Evolutionary conservation across 768 basidiomycete species (phyloP).

Genomic region (Mycena crocata): DNA sequence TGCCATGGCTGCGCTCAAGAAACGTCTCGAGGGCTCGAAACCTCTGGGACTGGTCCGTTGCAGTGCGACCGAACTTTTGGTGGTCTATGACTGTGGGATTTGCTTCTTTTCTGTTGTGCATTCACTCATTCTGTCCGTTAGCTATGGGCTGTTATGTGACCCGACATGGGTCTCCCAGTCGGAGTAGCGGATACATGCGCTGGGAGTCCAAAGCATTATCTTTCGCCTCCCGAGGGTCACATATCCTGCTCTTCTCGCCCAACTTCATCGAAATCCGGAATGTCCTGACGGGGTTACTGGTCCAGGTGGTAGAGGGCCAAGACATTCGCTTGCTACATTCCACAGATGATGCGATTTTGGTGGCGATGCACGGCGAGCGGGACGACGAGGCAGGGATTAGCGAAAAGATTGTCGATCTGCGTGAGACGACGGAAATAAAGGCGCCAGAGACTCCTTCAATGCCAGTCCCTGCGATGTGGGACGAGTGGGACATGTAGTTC

Average conservation of each 20-base stretch:
- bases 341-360: conserved; percentile 63
- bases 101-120: not conserved
- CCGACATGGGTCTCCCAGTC: conserved; percentile 72
- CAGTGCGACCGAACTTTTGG: conserved; percentile 66
- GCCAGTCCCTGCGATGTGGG: conserved; percentile 62
- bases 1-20: conserved; percentile 65
- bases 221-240: conserved; percentile 69
- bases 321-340: conserved; percentile 76
- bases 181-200: conserved; percentile 71
- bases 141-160: conserved; percentile 84
- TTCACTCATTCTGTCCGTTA: conserved; percentile 40
- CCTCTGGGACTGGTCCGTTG: conserved; percentile 76
- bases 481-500: conserved; percentile 87
- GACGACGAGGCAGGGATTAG: conserved; percentile 68
- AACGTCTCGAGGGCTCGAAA: conserved; percentile 65
- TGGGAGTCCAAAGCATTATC: conserved; percentile 82
- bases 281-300: conserved; percentile 70
- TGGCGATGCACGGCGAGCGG: conserved; percentile 71
- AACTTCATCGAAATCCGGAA: conserved; percentile 83
- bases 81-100: conserved; percentile 79
- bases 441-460: conserved; percentile 44
- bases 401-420: conserved; percentile 75
- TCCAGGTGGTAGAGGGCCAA: conserved; percentile 83
- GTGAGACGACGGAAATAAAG: conserved; percentile 72
- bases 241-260: conserved; percentile 79